These are phyloP conservation scores for Artemisia argyi DNA, from an alignment of 129 eudicot species.

Conservation along the genomic window DNA sequence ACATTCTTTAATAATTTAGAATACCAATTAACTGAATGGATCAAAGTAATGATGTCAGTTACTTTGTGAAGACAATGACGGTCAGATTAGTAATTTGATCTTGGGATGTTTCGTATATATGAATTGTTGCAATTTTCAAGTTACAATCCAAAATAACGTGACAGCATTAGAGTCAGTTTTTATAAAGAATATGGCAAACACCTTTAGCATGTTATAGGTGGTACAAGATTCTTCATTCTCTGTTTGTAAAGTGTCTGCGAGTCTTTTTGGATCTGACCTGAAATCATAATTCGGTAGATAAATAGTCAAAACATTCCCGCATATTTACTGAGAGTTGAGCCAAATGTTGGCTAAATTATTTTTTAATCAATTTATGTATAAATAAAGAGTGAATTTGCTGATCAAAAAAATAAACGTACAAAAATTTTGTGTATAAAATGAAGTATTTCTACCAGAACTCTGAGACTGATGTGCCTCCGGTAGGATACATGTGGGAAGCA, in stretches of 20 bases:
- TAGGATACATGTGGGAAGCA: slow-evolving; percentile 77
- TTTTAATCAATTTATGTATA: too few relatives aligned
- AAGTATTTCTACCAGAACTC: slow-evolving; percentile 70
- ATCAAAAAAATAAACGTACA: too few relatives aligned
- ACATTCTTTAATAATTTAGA: background rate
- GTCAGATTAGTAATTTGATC: background rate
- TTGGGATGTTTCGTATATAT: background rate
- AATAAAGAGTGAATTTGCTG: too few relatives aligned
- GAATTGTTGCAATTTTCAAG: background rate
- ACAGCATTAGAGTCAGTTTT: background rate
- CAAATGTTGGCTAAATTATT: too few relatives aligned
- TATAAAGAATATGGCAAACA: slow-evolving; percentile 12
- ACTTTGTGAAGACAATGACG: background rate
- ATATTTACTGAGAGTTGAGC: background rate
- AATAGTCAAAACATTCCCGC: slow-evolving; percentile 5
- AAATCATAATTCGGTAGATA: slow-evolving; percentile 12
- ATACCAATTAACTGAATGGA: background rate
- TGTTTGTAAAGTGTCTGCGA: slow-evolving; percentile 55
- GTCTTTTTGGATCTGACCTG: slow-evolving; percentile 84
- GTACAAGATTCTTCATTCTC: slow-evolving; percentile 94
- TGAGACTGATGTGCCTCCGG: slow-evolving; percentile 82
- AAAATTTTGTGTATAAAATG: background rate
- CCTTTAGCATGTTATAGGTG: slow-evolving; percentile 98
- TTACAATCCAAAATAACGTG: slow-evolving; percentile 1
- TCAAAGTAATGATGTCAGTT: background rate